Evolutionary conservation across 306 rosid genomes (phyloP).

Genomic region (Malus fusca): DNA sequence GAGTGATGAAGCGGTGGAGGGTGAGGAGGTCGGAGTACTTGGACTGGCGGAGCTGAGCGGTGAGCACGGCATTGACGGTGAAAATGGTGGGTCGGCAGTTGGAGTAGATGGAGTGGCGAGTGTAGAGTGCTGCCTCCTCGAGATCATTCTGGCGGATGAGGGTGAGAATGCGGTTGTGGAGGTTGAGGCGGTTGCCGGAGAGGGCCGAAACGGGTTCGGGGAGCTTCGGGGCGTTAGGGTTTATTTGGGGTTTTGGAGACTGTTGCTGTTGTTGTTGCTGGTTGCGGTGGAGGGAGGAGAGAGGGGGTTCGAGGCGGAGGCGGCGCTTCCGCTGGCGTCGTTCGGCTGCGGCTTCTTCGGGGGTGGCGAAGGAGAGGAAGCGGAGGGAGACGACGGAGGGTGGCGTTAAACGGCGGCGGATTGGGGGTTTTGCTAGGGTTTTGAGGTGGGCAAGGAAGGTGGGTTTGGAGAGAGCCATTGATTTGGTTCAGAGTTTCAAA

Average conservation of each 20-base stretch:
- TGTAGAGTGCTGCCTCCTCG: slow-evolving; percentile 85
- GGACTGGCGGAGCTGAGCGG: slow-evolving; percentile 76
- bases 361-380: slow-evolving; percentile 69
- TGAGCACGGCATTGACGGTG: slow-evolving; percentile 78
- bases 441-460: slow-evolving; percentile 42
- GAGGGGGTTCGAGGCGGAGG: slow-evolving; percentile 93
- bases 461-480: slow-evolving; percentile 73
- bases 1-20: slow-evolving; percentile 87
- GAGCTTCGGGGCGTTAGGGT: slow-evolving; percentile 79
- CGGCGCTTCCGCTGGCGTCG: slow-evolving; percentile 96
- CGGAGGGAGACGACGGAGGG: slow-evolving; percentile 41
- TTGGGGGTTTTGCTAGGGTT: slow-evolving; percentile 32
- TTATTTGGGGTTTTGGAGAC: slow-evolving; percentile 33
- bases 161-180: slow-evolving; percentile 68
- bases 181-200: slow-evolving; percentile 72
- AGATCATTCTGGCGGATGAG: slow-evolving; percentile 77
- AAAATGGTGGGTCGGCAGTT: slow-evolving; percentile 89
- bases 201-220: slow-evolving; percentile 75
- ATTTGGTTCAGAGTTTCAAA: not conserved
- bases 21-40: slow-evolving; percentile 79
- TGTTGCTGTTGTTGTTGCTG: slow-evolving; percentile 26
- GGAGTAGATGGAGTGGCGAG: slow-evolving; percentile 91
- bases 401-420: not conserved
- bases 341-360: slow-evolving; percentile 95
- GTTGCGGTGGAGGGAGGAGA: slow-evolving; percentile 65